Evolutionary conservation across 495 filamentous ascomycete genomes (phyloP).

Genomic region (Hypoxylon trugodes): DNA sequence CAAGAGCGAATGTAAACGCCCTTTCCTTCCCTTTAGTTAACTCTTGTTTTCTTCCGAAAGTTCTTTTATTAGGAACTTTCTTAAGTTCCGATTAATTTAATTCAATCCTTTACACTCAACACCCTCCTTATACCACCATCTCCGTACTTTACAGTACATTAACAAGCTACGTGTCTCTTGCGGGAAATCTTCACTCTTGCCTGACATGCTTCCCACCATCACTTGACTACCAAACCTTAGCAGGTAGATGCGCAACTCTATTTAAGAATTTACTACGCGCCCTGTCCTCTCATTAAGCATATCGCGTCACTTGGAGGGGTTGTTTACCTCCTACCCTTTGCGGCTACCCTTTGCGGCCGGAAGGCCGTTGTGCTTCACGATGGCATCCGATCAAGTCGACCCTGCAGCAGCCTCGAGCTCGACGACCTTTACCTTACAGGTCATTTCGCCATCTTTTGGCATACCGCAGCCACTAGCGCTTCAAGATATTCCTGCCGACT

Average conservation of each 20-base stretch:
- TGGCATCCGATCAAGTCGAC: constrained; percentile 36
- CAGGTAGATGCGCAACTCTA: constrained; percentile 18
- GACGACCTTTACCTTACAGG: constrained; percentile 62
- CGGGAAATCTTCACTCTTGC: constrained; percentile 22
- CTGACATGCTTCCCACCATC: constrained; percentile 33
- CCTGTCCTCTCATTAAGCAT: background rate
- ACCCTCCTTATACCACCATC: background rate
- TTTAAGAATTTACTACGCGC: constrained; percentile 7
- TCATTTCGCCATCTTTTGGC: constrained; percentile 70
- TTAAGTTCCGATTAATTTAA: constrained; percentile 17
- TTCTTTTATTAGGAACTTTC: background rate
- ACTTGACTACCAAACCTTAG: constrained; percentile 16
- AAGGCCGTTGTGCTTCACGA: no score
- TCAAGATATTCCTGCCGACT: constrained; percentile 58
- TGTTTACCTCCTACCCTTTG: background rate
- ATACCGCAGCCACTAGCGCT: constrained; percentile 64
- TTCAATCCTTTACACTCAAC: constrained; percentile 1
- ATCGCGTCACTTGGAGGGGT: background rate
- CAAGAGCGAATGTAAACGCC: background rate
- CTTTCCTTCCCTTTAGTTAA: constrained; percentile 10
- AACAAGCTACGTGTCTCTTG: constrained; percentile 34
- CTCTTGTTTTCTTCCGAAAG: background rate
- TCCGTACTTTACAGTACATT: background rate
- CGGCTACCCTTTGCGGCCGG: background rate
- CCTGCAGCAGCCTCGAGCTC: constrained; percentile 23